These are phyloP conservation scores for Cercospora janseana DNA, from an alignment of 2,329 filamentous ascomycete genomes.

Conservation along the genomic window DNA sequence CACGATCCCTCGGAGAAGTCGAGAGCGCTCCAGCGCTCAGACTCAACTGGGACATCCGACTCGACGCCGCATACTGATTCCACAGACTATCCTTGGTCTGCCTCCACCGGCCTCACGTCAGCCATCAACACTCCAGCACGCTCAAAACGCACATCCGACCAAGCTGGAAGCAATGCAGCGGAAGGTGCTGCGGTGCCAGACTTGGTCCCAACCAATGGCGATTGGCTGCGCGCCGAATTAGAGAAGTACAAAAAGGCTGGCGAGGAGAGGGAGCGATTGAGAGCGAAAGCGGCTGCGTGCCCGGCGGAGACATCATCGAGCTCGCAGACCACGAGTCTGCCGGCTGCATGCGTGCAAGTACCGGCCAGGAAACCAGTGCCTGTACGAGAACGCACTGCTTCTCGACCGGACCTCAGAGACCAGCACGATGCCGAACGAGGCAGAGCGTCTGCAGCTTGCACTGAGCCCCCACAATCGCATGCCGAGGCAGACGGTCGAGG, in stretches of 20 bases:
- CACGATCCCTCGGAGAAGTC: constrained; percentile 34
- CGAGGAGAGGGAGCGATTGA: constrained; percentile 26
- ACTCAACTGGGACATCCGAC: constrained; percentile 35
- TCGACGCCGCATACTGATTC: constrained; percentile 45
- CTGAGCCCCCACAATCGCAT: constrained; percentile 11
- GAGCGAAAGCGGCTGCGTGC: constrained; percentile 18
- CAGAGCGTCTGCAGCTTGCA: constrained; percentile 10
- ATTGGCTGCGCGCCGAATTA: constrained; percentile 47
- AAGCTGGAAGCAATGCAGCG: constrained; percentile 30
- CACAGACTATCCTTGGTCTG: constrained; percentile 41
- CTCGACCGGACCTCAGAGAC: constrained; percentile 13
- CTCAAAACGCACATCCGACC: constrained; percentile 44
- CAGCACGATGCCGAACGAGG: constrained; percentile 12
- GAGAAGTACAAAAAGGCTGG: constrained; percentile 39
- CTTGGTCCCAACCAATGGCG: constrained; percentile 40
- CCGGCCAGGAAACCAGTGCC: constrained; percentile 32
- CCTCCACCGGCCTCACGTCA: constrained; percentile 46
- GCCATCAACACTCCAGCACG: constrained; percentile 42
- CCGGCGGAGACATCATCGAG: constrained; percentile 15
- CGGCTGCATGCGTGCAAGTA: constrained; percentile 22
- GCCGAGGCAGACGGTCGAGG: constrained; percentile 17
- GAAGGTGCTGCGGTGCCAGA: constrained; percentile 35
- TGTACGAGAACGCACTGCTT: constrained; percentile 9
- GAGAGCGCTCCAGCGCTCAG: constrained; percentile 28
- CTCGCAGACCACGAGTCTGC: constrained; percentile 1